phyloP scores from a whole-genome alignment of 2,329 filamentous ascomycete genomes.

The Sordariomycetes sp. region DNA sequence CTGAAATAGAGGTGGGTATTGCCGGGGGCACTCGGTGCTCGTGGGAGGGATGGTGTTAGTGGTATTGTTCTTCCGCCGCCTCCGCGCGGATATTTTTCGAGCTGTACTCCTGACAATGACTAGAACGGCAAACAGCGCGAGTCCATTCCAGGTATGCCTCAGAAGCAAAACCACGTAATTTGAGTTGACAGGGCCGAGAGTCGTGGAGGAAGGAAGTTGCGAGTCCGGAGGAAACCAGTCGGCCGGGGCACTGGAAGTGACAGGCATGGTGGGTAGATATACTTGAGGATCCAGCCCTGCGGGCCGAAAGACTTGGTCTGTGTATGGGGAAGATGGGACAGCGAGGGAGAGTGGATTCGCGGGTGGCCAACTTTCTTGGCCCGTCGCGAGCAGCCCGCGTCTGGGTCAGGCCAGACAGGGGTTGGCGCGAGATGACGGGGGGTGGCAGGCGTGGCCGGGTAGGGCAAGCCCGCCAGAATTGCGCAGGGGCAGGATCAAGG shows the following conservation, averaged over 20 bases:
- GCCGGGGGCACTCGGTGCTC: background rate
- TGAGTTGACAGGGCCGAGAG: background rate
- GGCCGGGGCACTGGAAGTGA: background rate
- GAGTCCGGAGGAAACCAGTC: constrained; percentile 1
- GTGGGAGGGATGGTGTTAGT: background rate
- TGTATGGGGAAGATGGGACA: background rate
- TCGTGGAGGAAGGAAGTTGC: background rate
- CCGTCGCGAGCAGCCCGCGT: background rate
- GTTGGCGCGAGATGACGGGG: background rate
- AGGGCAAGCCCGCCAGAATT: constrained; percentile 2
- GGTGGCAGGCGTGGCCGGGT: background rate
- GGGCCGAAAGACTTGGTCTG: background rate
- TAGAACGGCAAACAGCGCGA: constrained; percentile 22
- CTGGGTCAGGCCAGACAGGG: background rate
- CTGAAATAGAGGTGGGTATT: background rate
- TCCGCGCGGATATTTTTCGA: background rate
- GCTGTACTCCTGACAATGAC: constrained; percentile 14
- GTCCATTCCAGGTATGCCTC: constrained; percentile 15
- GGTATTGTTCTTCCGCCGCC: background rate
- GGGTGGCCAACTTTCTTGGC: background rate
- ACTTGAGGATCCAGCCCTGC: background rate
- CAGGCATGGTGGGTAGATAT: constrained; percentile 5
- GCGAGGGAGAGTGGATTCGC: background rate
- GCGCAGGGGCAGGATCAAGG: background rate
- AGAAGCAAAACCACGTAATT: constrained; percentile 6